Base-by-base conservation (phyloP, 164 flowering plant species). In the Kalanchoe fedtschenkoi region DNA sequence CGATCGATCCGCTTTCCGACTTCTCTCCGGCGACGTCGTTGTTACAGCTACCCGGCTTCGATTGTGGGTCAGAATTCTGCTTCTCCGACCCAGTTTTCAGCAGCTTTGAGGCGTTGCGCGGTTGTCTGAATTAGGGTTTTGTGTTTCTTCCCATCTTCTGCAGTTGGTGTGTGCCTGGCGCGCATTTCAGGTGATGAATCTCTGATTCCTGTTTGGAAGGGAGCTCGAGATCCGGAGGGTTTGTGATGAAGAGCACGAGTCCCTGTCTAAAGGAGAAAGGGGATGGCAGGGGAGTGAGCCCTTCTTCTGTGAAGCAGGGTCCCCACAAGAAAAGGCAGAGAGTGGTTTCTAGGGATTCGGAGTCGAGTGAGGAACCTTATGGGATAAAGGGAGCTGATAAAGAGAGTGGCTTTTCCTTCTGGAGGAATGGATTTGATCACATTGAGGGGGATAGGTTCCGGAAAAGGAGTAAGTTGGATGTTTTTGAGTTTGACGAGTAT, bases 401-500 rank as follows among this genome's bases (percentile, higher is more conserved):
- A 43, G 75, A 69, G 68, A 47, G 32, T 24, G 63, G 64, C 62
- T 44, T 43, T 6, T 28, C 16, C 28, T 32, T 15, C 75, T 13
- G 32, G 56, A 51, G 56, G 28, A 17, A 26, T 24, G 32, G 15
- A 32, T 51, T 51, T 24, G 56, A 71, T 35, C 44, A n/a, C 11
- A 57, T 35, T 44, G 65, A 44, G 41, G 75, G 37, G 34, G 67
- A 33, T 24, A 62, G 62, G 63, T 76, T 57, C 51, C 73, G 72
- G 30, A 83, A 77, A 75, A 73, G 70, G 56, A 72, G 72, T 69
- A 74, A 69, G 62, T 65, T 82, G 21, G 82, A 74, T 74, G 78
- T 70, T 53, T 78, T 73, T 62, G 86, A 80, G 22, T 76, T 74
- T 53, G 76, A 69, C 33, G 87, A 81, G 66, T 76, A 80, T 58